Evolutionary conservation across 1,284 basidiomycete species (phyloP), one percentile per base, ranked within the genome.

Genomic region (Malassezia psittaci): DNA sequence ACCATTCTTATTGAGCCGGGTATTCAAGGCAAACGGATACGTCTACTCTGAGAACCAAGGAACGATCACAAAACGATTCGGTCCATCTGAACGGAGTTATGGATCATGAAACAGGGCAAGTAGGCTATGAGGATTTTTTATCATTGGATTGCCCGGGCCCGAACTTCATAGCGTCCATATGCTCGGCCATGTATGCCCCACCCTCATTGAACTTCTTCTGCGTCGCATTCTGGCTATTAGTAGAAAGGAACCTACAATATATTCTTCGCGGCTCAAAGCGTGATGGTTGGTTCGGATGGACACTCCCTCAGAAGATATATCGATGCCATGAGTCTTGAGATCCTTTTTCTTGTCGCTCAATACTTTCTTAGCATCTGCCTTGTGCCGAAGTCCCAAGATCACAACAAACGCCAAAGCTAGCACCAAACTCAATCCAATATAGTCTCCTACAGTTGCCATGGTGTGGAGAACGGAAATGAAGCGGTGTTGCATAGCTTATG

Each of bases 21-120:
- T 98, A 43, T 98, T 98, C 74, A 69, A 78, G n/a, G 79, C 86
- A 18, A 98, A 98, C 69, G 91, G 91, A 2, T 98, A 96, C 77
- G 83, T 67, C 3, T 74, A 65, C 52, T 57, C 66, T 42, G 61
- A 69, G 18, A 38, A 55, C 5, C 61, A 62, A 24, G 51, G 66
- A 12, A 63, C 65, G 4, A 72, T 74, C 52, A 59, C 65, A 35
- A 73, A 73, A 55, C 59, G 57, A 5, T 74, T 74, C 41, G 68
- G 45, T 2, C 33, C 34, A 4, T 16, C 45, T 1, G 45, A 47
- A n/a, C 13, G 13, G 16, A 21, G 39, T 10, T 16, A 16, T 10
- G 16, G 39, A 41, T 9, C 19, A 21, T 9, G 39, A 41, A 21
- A 16, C 16, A 18, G 39, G 16, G 39, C 7, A 41, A 16, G 13